These are phyloP conservation scores for Amanita rimosa DNA, from an alignment of 768 basidiomycete genomes.

Conservation along the genomic window DNA sequence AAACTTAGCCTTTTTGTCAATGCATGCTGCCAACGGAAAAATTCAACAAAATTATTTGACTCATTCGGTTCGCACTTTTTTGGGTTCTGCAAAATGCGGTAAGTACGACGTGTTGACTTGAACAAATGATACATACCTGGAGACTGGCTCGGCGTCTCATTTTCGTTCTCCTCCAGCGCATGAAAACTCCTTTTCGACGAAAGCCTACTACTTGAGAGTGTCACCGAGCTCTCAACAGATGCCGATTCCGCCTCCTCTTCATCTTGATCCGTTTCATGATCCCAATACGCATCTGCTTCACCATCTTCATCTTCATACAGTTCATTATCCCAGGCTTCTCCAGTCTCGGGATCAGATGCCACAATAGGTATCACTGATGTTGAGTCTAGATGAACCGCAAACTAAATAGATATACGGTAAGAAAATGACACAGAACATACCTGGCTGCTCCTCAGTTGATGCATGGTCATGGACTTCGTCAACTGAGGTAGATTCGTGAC, in stretches of 20 bases:
- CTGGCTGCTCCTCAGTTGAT: neutral
- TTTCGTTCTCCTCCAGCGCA: conserved; percentile 25
- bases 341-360: neutral
- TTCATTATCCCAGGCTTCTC: conserved; percentile 10
- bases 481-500: conserved; percentile 2
- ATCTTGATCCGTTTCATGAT: conserved; percentile 18
- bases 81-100: neutral
- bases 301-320: conserved; percentile 30
- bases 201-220: conserved; percentile 42
- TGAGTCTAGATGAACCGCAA: conserved; percentile 3
- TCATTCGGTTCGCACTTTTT: conserved; percentile 3
- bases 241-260: conserved; percentile 29
- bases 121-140: conserved; percentile 27
- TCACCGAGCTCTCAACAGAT: conserved; percentile 42
- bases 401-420: too few relatives aligned
- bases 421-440: neutral
- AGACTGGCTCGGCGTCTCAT: conserved; percentile 23
- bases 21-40: neutral
- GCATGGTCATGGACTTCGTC: neutral
- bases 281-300: conserved; percentile 33
- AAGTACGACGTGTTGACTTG: neutral
- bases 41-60: neutral
- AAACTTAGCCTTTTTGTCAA: conserved; percentile 1
- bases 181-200: conserved; percentile 49
- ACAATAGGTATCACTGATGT: conserved; percentile 9